phyloP scores from a whole-genome alignment of 495 filamentous ascomycete genomes.

The Penicillium lividum region DNA sequence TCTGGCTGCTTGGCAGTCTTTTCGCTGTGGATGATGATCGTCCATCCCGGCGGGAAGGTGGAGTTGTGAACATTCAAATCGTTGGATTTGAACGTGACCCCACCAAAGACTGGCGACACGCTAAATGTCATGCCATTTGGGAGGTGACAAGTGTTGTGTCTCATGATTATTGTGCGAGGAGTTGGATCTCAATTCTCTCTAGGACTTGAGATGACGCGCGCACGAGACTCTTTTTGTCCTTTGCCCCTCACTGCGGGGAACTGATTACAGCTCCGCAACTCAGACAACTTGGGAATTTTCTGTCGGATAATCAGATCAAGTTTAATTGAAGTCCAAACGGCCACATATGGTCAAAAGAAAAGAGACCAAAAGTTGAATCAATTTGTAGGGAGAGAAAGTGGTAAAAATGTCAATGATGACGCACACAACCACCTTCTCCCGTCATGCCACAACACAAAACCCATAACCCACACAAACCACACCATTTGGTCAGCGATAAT shows the following conservation, averaged over 20 bases:
- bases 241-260: conserved; percentile 1
- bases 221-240: not conserved
- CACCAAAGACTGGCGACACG: conserved; percentile 81
- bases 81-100: conserved; percentile 82
- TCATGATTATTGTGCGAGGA: conserved; percentile 23
- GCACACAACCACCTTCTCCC: not conserved
- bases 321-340: not conserved
- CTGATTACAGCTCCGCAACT: not conserved
- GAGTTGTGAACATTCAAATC: conserved; percentile 66
- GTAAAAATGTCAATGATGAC: not conserved
- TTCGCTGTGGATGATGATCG: conserved; percentile 75
- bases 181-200: not conserved
- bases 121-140: conserved; percentile 85
- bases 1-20: conserved; percentile 46
- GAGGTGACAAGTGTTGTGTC: conserved; percentile 53
- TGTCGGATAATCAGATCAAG: not conserved
- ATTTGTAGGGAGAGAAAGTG: not conserved
- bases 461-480: not conserved
- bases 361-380: not conserved
- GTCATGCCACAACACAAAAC: not conserved
- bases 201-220: not conserved
- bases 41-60: conserved; percentile 84
- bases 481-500: not conserved
- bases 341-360: not conserved
- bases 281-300: too few species aligned